Evolutionary conservation across 164 flowering plant species (phyloP).

Genomic region (Akebia trifoliata): DNA sequence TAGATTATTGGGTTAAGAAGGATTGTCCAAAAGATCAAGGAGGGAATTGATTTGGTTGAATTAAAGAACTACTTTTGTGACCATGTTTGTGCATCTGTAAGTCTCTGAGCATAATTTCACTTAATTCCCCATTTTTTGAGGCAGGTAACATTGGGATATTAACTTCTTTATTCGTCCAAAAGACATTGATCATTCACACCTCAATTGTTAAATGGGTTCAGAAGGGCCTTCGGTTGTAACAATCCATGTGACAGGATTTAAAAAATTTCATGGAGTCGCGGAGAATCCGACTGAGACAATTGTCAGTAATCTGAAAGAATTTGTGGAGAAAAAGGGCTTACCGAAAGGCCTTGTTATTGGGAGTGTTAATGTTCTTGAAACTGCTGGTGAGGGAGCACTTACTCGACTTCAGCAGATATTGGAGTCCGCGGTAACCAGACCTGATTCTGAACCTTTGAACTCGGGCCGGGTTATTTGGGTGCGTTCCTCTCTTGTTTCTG

Average conservation of each 20-base stretch:
- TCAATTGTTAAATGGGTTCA: constrained; percentile 26
- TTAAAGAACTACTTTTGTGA: no score
- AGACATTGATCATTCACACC: background rate
- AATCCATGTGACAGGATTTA: constrained; percentile 32
- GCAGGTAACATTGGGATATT: no score
- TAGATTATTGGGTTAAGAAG: no score
- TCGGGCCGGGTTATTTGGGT: constrained; percentile 64
- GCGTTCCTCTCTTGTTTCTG: no score
- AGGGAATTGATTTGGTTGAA: no score
- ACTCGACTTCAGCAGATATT: constrained; percentile 55
- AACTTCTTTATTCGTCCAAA: background rate
- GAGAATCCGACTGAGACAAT: constrained; percentile 60
- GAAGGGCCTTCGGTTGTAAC: constrained; percentile 25
- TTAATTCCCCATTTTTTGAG: no score
- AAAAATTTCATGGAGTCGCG: constrained; percentile 33
- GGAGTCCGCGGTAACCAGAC: constrained; percentile 44
- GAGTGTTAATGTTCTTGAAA: constrained; percentile 79
- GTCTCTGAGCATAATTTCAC: background rate
- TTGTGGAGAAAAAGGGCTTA: constrained; percentile 58
- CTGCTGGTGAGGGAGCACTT: constrained; percentile 86
- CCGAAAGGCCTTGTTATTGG: constrained; percentile 75
- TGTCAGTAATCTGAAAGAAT: constrained; percentile 65
- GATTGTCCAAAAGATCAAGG: no score
- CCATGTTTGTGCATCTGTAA: background rate
- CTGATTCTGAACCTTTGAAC: constrained; percentile 34